Evolutionary conservation across 202 grass and related monocot genomes (phyloP), one percentile per base, ranked within the genome.

Genomic region (Panicum virgatum): DNA sequence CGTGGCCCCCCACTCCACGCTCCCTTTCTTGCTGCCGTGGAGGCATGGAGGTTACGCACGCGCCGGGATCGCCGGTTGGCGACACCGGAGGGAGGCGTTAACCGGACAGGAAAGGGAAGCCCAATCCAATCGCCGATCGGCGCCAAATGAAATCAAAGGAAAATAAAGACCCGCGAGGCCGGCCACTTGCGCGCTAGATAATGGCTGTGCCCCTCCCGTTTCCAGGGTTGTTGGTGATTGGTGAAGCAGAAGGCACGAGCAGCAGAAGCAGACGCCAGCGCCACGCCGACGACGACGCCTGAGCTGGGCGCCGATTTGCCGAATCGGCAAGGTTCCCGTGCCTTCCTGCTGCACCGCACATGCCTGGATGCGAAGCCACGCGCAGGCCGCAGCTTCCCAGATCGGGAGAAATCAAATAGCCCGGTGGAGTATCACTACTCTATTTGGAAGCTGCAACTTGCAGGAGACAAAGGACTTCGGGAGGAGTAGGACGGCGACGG

Each of bases 361-460:
- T 82, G 79, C 27, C 54, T 37, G 12, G 30, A 50, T 10, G 13
- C 22, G 18, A 37, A 25, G 1, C 20, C 5, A 22, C 9, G 1
- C 20, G 6, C 63, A 12, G 12, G 13, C 44, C 1, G 30, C 30
- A 30, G 63, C 39, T 66, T 9, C 7, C 8, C 53, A 47, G 19
- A 46, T 48, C 34, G 10, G 79, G 52, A 61, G 36, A 77, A 77
- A 22, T 30, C 34, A 2, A 30, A 1, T 30, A 30, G 30, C 30
- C 30, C 30, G 2, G 2, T 3, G 2, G 30, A 30, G 3, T 12
- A 16, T 20, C 38, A 5, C 52, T 72, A 63, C 67, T 72, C 27
- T 37, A 73, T 73, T 63, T 51, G 57, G 68, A 51, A 63, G 69
- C 44, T 37, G 67, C 37, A 69, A 60, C 37, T 71, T 71, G 68